phyloP scores from a whole-genome alignment of 164 flowering plant genomes.

The Dillenia turbinata region DNA sequence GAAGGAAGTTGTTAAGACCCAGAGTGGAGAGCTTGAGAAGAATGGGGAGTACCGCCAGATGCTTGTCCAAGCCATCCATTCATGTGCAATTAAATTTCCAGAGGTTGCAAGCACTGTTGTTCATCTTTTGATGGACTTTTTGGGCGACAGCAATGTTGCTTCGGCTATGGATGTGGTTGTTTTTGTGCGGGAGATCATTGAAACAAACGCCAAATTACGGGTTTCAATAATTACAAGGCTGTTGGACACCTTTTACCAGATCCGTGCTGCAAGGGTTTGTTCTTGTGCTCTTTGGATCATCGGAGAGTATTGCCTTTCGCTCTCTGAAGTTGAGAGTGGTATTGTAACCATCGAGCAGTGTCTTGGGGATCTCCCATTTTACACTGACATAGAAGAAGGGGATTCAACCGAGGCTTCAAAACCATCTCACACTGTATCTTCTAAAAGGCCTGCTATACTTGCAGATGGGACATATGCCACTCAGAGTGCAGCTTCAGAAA shows the following conservation, averaged over 20 bases:
- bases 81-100: slow-evolving; percentile 91
- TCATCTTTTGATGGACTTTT: slow-evolving; percentile 94
- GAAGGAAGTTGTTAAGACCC: slow-evolving; percentile 96
- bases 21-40: slow-evolving; percentile 88
- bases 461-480: slow-evolving; percentile 99
- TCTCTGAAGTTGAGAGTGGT: slow-evolving; percentile 88
- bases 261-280: slow-evolving; percentile 85
- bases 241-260: slow-evolving; percentile 87
- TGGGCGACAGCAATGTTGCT: slow-evolving; percentile 88
- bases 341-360: slow-evolving; percentile 82
- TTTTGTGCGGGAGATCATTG: slow-evolving; percentile 90
- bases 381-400: slow-evolving; percentile 55
- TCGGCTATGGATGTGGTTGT: slow-evolving; percentile 86
- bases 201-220: slow-evolving; percentile 82
- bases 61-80: slow-evolving; percentile 94
- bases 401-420: slow-evolving; percentile 62
- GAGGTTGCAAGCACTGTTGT: slow-evolving; percentile 98
- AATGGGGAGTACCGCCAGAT: slow-evolving; percentile 92
- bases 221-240: slow-evolving; percentile 88
- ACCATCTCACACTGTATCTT: slow-evolving; percentile 63
- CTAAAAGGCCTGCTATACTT: slow-evolving; percentile 85
- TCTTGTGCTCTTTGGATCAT: slow-evolving; percentile 95
- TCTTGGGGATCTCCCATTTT: slow-evolving; percentile 93
- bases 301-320: slow-evolving; percentile 89
- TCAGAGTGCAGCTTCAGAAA: slow-evolving; percentile 94